These are phyloP conservation scores for Talaromyces wortmannii DNA, from an alignment of 495 filamentous ascomycete species.

Conservation along the genomic window DNA sequence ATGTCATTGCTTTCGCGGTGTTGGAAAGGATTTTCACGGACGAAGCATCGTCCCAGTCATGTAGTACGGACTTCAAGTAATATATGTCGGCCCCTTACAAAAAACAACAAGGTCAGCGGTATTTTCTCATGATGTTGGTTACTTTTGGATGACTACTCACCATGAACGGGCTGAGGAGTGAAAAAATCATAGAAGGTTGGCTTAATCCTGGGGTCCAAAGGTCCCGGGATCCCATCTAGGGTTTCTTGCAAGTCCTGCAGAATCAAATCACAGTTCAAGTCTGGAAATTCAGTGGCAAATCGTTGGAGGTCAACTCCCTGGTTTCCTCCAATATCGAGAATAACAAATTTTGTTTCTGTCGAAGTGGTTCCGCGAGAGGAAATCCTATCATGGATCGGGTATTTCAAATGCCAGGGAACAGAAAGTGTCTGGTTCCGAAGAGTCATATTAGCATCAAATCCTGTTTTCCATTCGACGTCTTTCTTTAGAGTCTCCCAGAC, in stretches of 20 bases:
- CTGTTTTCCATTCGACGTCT: background rate
- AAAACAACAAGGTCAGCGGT: background rate
- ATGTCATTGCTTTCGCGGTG: constrained; percentile 26
- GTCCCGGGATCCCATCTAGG: constrained; percentile 9
- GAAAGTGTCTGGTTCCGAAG: background rate
- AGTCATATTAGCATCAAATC: background rate
- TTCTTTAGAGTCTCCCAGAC: background rate
- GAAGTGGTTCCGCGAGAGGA: too few species aligned
- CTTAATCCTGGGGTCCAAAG: constrained; percentile 20
- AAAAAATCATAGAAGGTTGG: constrained; percentile 32
- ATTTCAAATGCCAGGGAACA: background rate
- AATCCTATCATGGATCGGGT: background rate
- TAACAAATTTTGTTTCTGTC: background rate
- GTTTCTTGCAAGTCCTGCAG: constrained; percentile 35
- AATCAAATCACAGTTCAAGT: constrained; percentile 12
- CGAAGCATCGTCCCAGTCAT: constrained; percentile 37
- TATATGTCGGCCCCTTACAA: constrained; percentile 31
- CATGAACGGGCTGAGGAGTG: constrained; percentile 34
- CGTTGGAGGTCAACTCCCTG: background rate
- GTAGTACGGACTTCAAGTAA: constrained; percentile 36
- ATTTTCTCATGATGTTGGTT: too few species aligned
- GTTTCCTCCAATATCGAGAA: background rate
- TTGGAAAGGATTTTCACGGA: constrained; percentile 27
- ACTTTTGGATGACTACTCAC: constrained; percentile 19
- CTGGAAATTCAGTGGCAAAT: background rate